Evolutionary conservation across 352 stramenopile species (phyloP), one percentile per base, ranked within the genome.

Genomic region (Phytopythium litorale): DNA sequence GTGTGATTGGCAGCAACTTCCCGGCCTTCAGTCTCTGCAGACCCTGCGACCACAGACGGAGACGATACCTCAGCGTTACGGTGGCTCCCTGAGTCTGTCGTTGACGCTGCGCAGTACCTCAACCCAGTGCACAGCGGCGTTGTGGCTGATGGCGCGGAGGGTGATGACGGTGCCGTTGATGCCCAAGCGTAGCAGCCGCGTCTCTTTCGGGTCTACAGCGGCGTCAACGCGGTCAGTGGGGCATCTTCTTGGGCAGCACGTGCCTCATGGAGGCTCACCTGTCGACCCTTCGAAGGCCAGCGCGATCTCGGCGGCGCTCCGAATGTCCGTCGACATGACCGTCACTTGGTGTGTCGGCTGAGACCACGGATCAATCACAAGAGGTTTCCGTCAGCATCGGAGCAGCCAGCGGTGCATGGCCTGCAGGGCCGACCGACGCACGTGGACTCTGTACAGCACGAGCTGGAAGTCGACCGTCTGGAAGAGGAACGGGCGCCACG

Each of bases 401-500:
- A 21, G 53, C 37, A 38, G 16, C 18, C 48, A 12, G 1, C 40
- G 18, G n/a, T 18, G 15, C 0, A 0, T 21, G 35, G 7, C 40
- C 23, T 15, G 4, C 40, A 7, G 6, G 52, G 23, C 18, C 16
- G 40, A 79, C 79, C 16, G 40, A 79, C 79, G 42, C 53, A 91
- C 82, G 62, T 89, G 76, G 16, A 90, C 76, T 54, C 80, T 72
- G 56, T 89, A 92, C 51, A 92, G 74, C 49, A 88, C 67, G 46
- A 92, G 67, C 63, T 88, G 79, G 40, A 75, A 84, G 38, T 76
- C 83, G 40, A 77, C 74, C 4, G 80, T 92, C 71, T 92, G 82
- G 64, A 92, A 92, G 30, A 92, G 73, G 62, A 92, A 90, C 40
- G 80, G 75, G 9, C 81, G 77, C 82, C 82, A 92, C 30, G 76